Evolutionary conservation across 495 filamentous ascomycete genomes (phyloP), one percentile per base, ranked within the genome.

Genomic region (Aspergillus homomorphus): DNA sequence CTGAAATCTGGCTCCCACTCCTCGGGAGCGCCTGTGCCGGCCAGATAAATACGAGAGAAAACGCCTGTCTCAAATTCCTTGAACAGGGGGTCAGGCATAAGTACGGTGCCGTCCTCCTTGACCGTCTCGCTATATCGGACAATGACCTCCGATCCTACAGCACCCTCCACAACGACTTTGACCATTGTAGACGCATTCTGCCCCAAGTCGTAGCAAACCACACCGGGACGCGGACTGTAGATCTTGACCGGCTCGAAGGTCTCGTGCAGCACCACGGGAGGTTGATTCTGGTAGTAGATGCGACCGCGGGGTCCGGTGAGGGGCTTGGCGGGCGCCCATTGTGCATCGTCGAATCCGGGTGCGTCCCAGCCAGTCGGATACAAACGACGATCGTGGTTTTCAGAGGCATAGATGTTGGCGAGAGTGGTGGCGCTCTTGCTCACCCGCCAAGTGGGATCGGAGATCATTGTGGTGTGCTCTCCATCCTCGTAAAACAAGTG

Each of bases 11-110:
- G 67, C 16, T 63, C 61, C 67, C 67, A 70, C 4, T 23, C 66
- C 49, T 70, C 67, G 7, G 48, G 56, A 23, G 65, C 30, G 2
- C 67, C 66, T 16, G 60, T 65, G 7, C 66, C 67, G 8, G 65
- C 54, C 12, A 70, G 57, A 26, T 54, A 59, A 44, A 70, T 53
- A 18, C 53, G 62, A 23, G 67, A 62, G 52, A 64, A 70, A 0
- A 70, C 67, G 10, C 62, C 65, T 0, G 61, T 58, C 44, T 70
- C 67, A 16, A 70, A 70, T 23, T 70, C 57, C 22, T 70, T 70
- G 59, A 70, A 70, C 9, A 70, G 57, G 14, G 65, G 67, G 44
- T 70, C 67, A 4, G 67, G 67, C 65, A 70, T 70, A 28, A 67
- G 50, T n/a, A 68, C 65, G 0, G 54, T 53, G 16, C 67, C 67